phyloP scores from a whole-genome alignment of 768 basidiomycete species.

The Leccinellum luteum region DNA sequence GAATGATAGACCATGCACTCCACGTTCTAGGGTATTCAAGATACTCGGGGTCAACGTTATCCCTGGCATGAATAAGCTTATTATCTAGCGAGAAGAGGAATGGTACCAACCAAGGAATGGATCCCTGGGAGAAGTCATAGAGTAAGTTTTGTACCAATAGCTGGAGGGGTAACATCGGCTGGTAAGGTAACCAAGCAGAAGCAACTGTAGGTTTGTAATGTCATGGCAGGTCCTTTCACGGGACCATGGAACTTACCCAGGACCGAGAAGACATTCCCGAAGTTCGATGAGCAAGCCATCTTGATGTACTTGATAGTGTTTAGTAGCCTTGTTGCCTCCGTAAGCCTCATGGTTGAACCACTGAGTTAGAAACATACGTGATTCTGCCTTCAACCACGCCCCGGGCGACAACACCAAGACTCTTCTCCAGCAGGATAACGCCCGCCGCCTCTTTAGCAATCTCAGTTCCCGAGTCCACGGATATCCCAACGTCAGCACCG shows the following conservation, averaged over 20 bases:
- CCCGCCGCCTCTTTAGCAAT: constrained; percentile 40
- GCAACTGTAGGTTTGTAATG: constrained; percentile 21
- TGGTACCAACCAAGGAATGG: constrained; percentile 32
- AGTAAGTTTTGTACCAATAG: constrained; percentile 33
- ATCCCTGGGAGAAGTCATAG: constrained; percentile 37
- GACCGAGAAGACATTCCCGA: constrained; percentile 35
- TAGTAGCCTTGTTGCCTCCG: constrained; percentile 26
- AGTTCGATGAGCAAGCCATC: constrained; percentile 38
- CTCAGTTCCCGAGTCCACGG: constrained; percentile 32
- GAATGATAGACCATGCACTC: constrained; percentile 34
- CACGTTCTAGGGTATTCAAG: constrained; percentile 30
- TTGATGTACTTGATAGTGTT: constrained; percentile 39
- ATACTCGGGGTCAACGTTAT: constrained; percentile 38
- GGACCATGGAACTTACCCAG: constrained; percentile 19
- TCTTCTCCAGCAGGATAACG: constrained; percentile 37
- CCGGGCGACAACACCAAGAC: constrained; percentile 31
- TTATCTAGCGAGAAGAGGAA: background rate
- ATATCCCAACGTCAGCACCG: constrained; percentile 33
- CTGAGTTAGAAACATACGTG: constrained; percentile 22
- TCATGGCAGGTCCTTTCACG: background rate
- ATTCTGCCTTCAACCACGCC: constrained; percentile 34
- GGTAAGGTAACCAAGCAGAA: constrained; percentile 38
- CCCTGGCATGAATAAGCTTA: constrained; percentile 22
- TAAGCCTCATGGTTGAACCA: constrained; percentile 8
- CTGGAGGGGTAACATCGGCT: constrained; percentile 36